Base-by-base conservation (phyloP, 176 grass and related monocot genomes). In the Oryza coarctata region DNA sequence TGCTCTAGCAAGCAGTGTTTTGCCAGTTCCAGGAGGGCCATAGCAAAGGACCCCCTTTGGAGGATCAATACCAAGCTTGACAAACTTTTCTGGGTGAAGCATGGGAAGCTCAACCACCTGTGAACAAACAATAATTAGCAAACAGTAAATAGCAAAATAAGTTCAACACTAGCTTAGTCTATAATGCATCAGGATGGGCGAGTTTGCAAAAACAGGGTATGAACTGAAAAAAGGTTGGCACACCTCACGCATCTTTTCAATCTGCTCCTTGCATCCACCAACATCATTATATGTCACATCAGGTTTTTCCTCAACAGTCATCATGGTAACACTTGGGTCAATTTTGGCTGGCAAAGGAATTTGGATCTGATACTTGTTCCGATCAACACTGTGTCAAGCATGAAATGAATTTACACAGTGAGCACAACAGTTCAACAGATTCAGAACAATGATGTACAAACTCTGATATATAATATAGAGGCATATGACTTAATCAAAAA, bases 81-180 rank as follows among this genome's bases (percentile, higher is more conserved):
- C 92, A 85, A 97, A 97, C 81, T 97, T 97, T 72, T 97, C 94
- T 28, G 94, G 94, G 89, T 97, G 94, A 89, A 97, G 94, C 94
- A 97, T 97, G 49, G 94, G 94, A 68, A 97, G 87, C 71, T 97
- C 94, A 14, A 97, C 94, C 49, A 97, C 94, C 94, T 97, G 69
- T 23, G n/a, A 65, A 30, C 22, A 64, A 52, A 47, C 28, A 22
- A 74, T 40, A 50, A n/a, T 52, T 55, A 83, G 3, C 6, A n/a
- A 67, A 73, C 13, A 45, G 31, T 64, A 73, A 77, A 80, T 23
- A 63, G 7, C 52, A 58, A 67, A 69, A 74, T 20, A 66, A 61
- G 58, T 13, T 0, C 47, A 52, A 47, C n/a, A 84, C 22, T 77
- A 90, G 32, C 39, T 23, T 57, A 26, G 7, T n/a, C 52, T 23